Conservation (phyloP, 306 rosid genomes). For the Biancaea sappan region DNA sequence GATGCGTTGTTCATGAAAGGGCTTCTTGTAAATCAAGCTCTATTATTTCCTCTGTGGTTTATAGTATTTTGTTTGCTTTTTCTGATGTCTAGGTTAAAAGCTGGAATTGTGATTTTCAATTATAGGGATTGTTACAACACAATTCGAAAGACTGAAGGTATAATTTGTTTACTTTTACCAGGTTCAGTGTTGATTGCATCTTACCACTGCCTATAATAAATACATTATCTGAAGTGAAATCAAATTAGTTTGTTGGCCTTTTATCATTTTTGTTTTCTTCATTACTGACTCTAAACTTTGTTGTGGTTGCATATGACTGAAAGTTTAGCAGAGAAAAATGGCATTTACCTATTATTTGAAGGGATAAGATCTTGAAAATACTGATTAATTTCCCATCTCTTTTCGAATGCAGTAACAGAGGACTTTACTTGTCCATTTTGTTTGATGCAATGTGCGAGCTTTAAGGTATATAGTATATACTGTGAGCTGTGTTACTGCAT, state of each 20-base stretch:
- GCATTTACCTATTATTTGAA: conserved; percentile 22
- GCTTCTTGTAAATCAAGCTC: conserved; percentile 5
- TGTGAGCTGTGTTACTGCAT: conserved; percentile 19
- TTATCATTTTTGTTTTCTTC: conserved; percentile 3
- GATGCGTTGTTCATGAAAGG: conserved; percentile 3
- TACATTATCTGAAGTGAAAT: background rate
- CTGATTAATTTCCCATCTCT: conserved; percentile 35
- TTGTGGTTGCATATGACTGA: conserved; percentile 22
- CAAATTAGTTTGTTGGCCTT: conserved; percentile 2
- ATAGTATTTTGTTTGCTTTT: conserved; percentile 5
- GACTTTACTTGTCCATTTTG: conserved; percentile 95
- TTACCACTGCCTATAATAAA: background rate
- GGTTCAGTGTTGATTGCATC: conserved; percentile 14
- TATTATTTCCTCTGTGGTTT: conserved; percentile 13
- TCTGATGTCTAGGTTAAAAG: conserved; percentile 56
- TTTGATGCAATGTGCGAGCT: conserved; percentile 87
- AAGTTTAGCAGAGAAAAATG: conserved; percentile 1
- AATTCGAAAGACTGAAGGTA: conserved; percentile 92
- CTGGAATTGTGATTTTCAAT: conserved; percentile 89
- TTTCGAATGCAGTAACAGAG: conserved; percentile 76
- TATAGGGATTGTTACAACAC: conserved; percentile 78
- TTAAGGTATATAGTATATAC: conserved; percentile 72
- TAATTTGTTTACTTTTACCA: conserved; percentile 19
- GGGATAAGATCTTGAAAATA: conserved; percentile 14
- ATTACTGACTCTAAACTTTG: background rate